A percentile compares a stretch with the other conserved stretches of the same genome.
phyloP scores from a whole-genome alignment of 176 grass and related monocot species.

The Tillandsia leiboldiana region DNA sequence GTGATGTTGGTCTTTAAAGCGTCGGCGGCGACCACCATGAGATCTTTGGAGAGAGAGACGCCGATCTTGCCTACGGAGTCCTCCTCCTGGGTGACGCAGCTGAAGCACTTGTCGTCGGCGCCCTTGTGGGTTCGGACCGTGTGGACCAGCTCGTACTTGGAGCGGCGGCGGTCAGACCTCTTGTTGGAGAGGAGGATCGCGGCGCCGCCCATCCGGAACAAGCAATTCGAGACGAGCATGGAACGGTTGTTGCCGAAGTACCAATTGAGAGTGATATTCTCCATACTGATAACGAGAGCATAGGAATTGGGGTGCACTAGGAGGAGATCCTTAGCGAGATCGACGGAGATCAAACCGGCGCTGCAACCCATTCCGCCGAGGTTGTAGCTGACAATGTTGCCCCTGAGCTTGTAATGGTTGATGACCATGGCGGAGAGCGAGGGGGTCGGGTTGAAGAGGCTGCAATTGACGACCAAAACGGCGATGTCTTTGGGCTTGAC shows the following conservation, averaged over 20 bases:
- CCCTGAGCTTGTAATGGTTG: slow-evolving; percentile 81
- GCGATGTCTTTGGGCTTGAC: slow-evolving; percentile 69
- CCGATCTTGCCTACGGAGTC: slow-evolving; percentile 40
- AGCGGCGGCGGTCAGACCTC: slow-evolving; percentile 28
- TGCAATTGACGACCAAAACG: slow-evolving; percentile 71
- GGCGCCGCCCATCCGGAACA: slow-evolving; percentile 84
- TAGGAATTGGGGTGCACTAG: slow-evolving; percentile 65
- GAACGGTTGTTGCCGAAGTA: slow-evolving; percentile 87
- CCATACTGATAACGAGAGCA: slow-evolving; percentile 77
- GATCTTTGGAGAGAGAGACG: slow-evolving; percentile 81
- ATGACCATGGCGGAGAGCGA: slow-evolving; percentile 84
- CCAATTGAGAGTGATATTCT: slow-evolving; percentile 94
- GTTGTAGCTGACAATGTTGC: slow-evolving; percentile 76
- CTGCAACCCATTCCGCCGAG: slow-evolving; percentile 90
- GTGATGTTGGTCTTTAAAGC: slow-evolving; percentile 98
- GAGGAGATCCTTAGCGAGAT: slow-evolving; percentile 78
- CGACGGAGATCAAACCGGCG: slow-evolving; percentile 53
- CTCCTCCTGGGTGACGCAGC: slow-evolving; percentile 81
- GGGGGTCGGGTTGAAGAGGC: slow-evolving; percentile 89
- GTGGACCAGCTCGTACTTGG: slow-evolving; percentile 79
- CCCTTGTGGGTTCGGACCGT: slow-evolving; percentile 81
- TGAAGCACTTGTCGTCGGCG: slow-evolving; percentile 65
- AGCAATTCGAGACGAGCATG: slow-evolving; percentile 78
- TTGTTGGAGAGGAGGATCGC: slow-evolving; percentile 77
- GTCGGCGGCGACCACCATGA: slow-evolving; percentile 85